Evolutionary conservation across 225 moss, liverwort and hornwort species (phyloP), one percentile per base, ranked within the genome.

Genomic region (Polytrichum commune): DNA sequence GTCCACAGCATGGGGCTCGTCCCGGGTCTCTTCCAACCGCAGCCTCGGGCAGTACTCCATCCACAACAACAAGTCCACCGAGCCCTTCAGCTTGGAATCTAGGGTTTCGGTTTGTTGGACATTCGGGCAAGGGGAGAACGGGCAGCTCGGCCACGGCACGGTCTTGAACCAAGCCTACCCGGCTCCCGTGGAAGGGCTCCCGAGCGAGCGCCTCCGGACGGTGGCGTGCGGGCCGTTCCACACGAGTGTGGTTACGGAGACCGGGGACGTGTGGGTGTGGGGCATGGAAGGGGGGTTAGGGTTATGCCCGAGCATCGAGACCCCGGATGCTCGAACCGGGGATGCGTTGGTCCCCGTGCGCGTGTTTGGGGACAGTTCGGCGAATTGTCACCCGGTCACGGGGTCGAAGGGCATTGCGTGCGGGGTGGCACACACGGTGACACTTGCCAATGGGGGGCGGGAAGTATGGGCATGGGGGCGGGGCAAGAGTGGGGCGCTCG

Each of bases 1-100:
- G 63, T 77, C 82, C 4, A 77, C 69, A 20, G 77, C 74, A 1
- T 67, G 77, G 74, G 62, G 77, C 1, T 77, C 82, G 0, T 82
- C 82, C 13, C 77, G 77, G 6, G 26, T 66, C 16, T 74, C 74
- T 6, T 78, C 82, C 19, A 77, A 74, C 20, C 74, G 68, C 10
- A 82, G 71, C 54, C 61, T 82, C 5, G 74, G 68, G 4, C 74
- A 57, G 22, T 26, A 54, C 18, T 28, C 63, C 30, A 60, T 16
- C 72, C 71, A 46, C 55, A 60, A 20, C 72, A 74, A 25, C 62
- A 80, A 54, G 23, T 71, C 70, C 27, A 68, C 72, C 5, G 80
- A 75, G 35, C 63, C 76, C 24, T 76, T 76, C 64, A 53, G 58
- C 53, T 38, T 75, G 54, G 78, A 78, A n/a, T 68, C 30, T 6